Conservation (phyloP, 2,329 filamentous ascomycete species). For the Exophiala spinifera region DNA sequence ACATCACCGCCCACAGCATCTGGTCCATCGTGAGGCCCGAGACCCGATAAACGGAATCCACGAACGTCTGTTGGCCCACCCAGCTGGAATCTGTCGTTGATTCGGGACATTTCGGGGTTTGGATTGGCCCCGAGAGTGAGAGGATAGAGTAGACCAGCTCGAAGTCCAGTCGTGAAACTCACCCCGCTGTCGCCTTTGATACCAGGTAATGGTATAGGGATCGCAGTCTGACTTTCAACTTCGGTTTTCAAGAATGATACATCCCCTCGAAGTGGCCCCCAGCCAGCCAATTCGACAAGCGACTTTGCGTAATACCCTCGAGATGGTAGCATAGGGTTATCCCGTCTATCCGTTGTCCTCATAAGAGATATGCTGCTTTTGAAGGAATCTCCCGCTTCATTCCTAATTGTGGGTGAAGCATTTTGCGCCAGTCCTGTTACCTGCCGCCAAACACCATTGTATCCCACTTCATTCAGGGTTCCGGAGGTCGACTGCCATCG, state of each 20-base stretch:
- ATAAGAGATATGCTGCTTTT: slow-evolving; percentile 84
- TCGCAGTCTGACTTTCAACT: slow-evolving; percentile 71
- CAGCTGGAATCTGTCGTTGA: slow-evolving; percentile 94
- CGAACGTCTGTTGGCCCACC: slow-evolving; percentile 93
- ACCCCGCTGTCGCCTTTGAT: slow-evolving; percentile 69
- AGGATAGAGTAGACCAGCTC: slow-evolving; percentile 80
- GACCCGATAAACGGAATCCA: slow-evolving; percentile 83
- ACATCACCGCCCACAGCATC: slow-evolving; percentile 90
- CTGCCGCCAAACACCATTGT: slow-evolving; percentile 82
- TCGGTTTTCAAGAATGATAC: slow-evolving; percentile 95
- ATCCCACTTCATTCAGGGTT: slow-evolving; percentile 73
- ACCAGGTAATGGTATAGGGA: slow-evolving; percentile 70
- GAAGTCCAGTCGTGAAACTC: slow-evolving; percentile 76
- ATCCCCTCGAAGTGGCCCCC: slow-evolving; percentile 78
- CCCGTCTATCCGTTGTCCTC: slow-evolving; percentile 74
- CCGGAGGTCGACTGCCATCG: slow-evolving; percentile 66
- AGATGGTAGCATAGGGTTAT: slow-evolving; percentile 80
- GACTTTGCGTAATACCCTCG: slow-evolving; percentile 77
- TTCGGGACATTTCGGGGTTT: slow-evolving; percentile 64
- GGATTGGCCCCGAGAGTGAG: slow-evolving; percentile 60
- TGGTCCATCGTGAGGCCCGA: slow-evolving; percentile 80
- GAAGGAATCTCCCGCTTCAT: slow-evolving; percentile 83
- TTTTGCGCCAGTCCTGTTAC: slow-evolving; percentile 71
- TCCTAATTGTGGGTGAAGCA: slow-evolving; percentile 77
- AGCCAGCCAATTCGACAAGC: slow-evolving; percentile 78